phyloP scores from a whole-genome alignment of 768 basidiomycete species.

The Cyathus striatus region DNA sequence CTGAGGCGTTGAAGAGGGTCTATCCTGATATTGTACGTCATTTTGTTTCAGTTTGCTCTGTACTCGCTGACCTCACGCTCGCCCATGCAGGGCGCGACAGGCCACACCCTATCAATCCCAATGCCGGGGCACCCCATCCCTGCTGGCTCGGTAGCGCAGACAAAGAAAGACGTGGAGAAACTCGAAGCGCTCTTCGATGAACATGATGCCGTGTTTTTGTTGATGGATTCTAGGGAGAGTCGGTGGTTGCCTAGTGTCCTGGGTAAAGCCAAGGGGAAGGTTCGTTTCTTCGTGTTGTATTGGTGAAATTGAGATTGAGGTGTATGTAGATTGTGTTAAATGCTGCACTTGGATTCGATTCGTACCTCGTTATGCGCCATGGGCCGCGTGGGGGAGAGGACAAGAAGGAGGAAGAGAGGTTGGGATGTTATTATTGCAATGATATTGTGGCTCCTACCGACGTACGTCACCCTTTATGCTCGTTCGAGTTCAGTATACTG shows the following conservation, averaged over 20 bases:
- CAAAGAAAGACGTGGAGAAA: conserved; percentile 60
- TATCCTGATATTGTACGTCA: conserved; percentile 85
- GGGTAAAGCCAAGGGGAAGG: conserved; percentile 82
- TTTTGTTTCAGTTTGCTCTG: not conserved
- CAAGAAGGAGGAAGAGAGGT: conserved; percentile 23
- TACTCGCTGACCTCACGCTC: not conserved
- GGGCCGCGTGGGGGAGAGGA: conserved; percentile 52
- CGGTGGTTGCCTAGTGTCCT: conserved; percentile 94
- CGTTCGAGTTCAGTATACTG: not conserved
- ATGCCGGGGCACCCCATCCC: conserved; percentile 98
- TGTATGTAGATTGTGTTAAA: conserved; percentile 85
- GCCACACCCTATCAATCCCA: conserved; percentile 76
- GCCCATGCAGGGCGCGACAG: conserved; percentile 65
- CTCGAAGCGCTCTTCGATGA: conserved; percentile 76
- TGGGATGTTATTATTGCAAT: conserved; percentile 98
- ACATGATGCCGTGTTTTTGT: conserved; percentile 87
- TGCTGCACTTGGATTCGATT: conserved; percentile 93
- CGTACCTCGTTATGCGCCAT: conserved; percentile 95
- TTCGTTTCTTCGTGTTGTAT: conserved; percentile 14
- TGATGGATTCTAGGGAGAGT: conserved; percentile 99
- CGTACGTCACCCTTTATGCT: conserved; percentile 34
- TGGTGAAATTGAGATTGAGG: too few relatives aligned
- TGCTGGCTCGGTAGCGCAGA: conserved; percentile 44
- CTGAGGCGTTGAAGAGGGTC: conserved; percentile 77
- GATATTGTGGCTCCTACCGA: conserved; percentile 96